Evolutionary conservation across 176 grass and related monocot genomes (phyloP), one percentile per base, ranked within the genome.

Genomic region (Miscanthus lutarioriparius): DNA sequence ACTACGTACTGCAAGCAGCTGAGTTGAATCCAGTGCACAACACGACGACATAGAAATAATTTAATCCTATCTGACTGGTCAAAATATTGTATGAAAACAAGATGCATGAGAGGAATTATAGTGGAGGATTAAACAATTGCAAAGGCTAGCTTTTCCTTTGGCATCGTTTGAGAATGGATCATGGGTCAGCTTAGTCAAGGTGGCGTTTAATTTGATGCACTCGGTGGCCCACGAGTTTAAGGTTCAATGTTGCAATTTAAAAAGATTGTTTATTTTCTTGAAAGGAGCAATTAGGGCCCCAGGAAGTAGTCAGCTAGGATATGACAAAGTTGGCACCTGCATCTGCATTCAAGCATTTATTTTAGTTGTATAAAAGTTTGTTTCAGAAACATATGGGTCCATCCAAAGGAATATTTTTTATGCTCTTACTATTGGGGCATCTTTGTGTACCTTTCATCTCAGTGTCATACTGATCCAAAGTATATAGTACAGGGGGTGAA

Each of bases 61-160:
- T n/a, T n/a, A n/a, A n/a, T n/a, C n/a, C n/a, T 82, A 13, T 72
- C 23, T 59, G 36, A 82, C 58, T 56, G 84, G 88, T 90, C 88
- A 90, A 86, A 90, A 15, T 74, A 82, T 82, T 76, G 27, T 45
- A 27, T 33, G 27, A 36, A 81, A 75, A 48, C 25, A 22, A 75
- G 74, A n/a, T n/a, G n/a, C n/a, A 49, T 19, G 22, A 44, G 36
- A 78, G 58, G 58, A 83, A 26, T 44, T 44, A 58, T 63, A 79
- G 84, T 90, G 80, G 80, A 59, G 40, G 61, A 73, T 83, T 83
- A 33, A 79, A 83, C 74, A 74, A 83, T 19, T 54, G 33, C 1
- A 58, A 72, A 84, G 25, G 36, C 5, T 54, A 17, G 47, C 15
- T 38, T 68, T 76, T 54, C 1, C 9, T 67, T 45, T 84, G 58